A percentile compares a stretch with the other conserved stretches of the same genome.
Evolutionary conservation across 768 basidiomycete genomes (phyloP).

Genomic region (Pisolithus tinctorius): DNA sequence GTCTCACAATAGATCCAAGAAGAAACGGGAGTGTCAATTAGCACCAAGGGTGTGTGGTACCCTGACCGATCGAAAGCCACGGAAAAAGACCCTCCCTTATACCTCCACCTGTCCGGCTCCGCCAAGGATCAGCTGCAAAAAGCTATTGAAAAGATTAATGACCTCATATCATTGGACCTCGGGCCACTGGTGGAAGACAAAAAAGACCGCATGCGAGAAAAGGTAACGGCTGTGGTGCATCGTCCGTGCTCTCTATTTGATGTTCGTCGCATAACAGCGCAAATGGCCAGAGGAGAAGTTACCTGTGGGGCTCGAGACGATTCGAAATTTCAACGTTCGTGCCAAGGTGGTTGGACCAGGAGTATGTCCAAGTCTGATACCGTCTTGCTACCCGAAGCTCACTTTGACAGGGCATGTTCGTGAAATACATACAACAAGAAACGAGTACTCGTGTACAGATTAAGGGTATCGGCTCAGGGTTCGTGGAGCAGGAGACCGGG

Average conservation of each 20-base stretch:
- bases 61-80: slow-evolving; percentile 88
- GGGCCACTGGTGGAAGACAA: slow-evolving; percentile 79
- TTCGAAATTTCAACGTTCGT: slow-evolving; percentile 95
- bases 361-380: slow-evolving; percentile 36
- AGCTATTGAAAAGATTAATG: slow-evolving; percentile 67
- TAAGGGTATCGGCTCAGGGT: slow-evolving; percentile 91
- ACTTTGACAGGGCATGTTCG: slow-evolving; percentile 68
- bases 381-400: not conserved
- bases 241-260: not conserved
- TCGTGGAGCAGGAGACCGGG: slow-evolving; percentile 87
- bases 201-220: slow-evolving; percentile 59
- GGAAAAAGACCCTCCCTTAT: slow-evolving; percentile 88
- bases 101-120: slow-evolving; percentile 85
- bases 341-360: slow-evolving; percentile 96
- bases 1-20: slow-evolving; percentile 62
- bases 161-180: slow-evolving; percentile 66
- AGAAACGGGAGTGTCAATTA: slow-evolving; percentile 87
- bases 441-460: slow-evolving; percentile 96
- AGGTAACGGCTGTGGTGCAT: slow-evolving; percentile 32
- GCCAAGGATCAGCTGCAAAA: slow-evolving; percentile 57
- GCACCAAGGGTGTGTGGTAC: slow-evolving; percentile 94
- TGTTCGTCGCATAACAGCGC: slow-evolving; percentile 40
- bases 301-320: slow-evolving; percentile 78
- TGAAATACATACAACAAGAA: slow-evolving; percentile 97
- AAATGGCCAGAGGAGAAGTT: slow-evolving; percentile 99